Evolutionary conservation across 2,329 filamentous ascomycete species (phyloP), one percentile per base, ranked within the genome.

Genomic region (Tolypocladium ophioglossoides): DNA sequence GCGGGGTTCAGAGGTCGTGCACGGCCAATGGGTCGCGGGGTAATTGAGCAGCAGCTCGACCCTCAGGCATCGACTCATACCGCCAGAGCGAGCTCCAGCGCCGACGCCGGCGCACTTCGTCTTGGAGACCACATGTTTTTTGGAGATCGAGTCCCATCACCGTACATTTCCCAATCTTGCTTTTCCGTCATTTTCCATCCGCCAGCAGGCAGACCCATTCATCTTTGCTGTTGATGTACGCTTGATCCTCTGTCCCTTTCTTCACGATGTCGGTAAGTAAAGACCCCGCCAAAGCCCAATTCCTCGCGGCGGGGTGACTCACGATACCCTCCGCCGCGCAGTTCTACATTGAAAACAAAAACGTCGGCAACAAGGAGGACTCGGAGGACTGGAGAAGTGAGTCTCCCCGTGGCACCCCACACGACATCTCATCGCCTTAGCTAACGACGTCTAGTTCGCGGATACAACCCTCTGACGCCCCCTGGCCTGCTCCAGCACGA

Each of bases 401-500:
- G 83, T 69, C 30, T n/a, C 55, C 60, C 54, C 56, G 47, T 55
- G 40, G 51, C 41, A 39, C 53, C 27, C 35, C 44, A 9, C 1
- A 7, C 18, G n/a, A 11, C n/a, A 2, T 24, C 22, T 40, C 49
- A 32, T 34, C 18, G 47, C 41, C 11, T 22, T 20, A 34, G 41
- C 24, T 52, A 49, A 40, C 41, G 11, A 27, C 9, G 9, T 14
- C 9, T 59, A 89, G 86, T 91, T 71, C 86, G 87, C 58, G 92
- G 92, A 63, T 92, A 95, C 80, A 96, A 95, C 70, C 92, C 89
- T 64, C 78, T 99, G 61, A 96, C 90, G 16, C 85, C 94, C 8
- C 94, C 94, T 58, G 89, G 96, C 66, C 84, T 99, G 59, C 89
- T 99, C 57, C 92, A 97, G 72, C 87, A 92, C 78, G 91, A 97